phyloP scores from a whole-genome alignment of 2,329 filamentous ascomycete genomes.

The Arthrobotrys entomopaga region DNA sequence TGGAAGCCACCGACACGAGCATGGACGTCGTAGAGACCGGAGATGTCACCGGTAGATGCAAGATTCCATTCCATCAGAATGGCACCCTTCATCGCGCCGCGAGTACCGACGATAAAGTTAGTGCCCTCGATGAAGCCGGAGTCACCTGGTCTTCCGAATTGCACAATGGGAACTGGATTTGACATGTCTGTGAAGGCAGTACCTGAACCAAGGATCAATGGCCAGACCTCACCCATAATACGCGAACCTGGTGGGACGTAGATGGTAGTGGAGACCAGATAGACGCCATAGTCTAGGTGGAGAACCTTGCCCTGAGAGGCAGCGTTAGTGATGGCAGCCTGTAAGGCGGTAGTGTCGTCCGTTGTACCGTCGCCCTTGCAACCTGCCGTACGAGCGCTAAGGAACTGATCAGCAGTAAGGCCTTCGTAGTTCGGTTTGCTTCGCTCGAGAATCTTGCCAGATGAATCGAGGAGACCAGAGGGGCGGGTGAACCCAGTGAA shows the following conservation, averaged over 20 bases:
- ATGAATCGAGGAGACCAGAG: conserved; percentile 61
- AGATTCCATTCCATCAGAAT: conserved; percentile 77
- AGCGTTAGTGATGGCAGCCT: conserved; percentile 75
- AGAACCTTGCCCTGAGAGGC: conserved; percentile 66
- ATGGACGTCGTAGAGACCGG: conserved; percentile 86
- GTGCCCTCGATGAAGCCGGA: conserved; percentile 66
- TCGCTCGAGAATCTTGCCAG: conserved; percentile 79
- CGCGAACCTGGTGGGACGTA: conserved; percentile 65
- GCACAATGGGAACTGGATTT: conserved; percentile 66
- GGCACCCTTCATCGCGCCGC: conserved; percentile 70
- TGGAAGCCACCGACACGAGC: conserved; percentile 84
- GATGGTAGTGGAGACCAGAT: conserved; percentile 65
- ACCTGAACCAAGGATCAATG: conserved; percentile 66
- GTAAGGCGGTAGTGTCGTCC: conserved; percentile 87
- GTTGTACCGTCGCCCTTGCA: conserved; percentile 86
- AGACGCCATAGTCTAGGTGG: conserved; percentile 64
- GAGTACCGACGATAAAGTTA: conserved; percentile 67
- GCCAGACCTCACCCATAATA: conserved; percentile 69
- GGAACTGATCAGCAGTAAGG: conserved; percentile 67
- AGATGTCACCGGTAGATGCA: conserved; percentile 63
- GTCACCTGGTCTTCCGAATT: conserved; percentile 67
- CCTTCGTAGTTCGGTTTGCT: conserved; percentile 88
- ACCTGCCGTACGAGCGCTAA: conserved; percentile 64
- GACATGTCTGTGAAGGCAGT: conserved; percentile 63
- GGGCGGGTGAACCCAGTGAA: conserved; percentile 30